Evolutionary conservation across 768 basidiomycete genomes (phyloP).

Genomic region (Phanerodontia chrysosporium): DNA sequence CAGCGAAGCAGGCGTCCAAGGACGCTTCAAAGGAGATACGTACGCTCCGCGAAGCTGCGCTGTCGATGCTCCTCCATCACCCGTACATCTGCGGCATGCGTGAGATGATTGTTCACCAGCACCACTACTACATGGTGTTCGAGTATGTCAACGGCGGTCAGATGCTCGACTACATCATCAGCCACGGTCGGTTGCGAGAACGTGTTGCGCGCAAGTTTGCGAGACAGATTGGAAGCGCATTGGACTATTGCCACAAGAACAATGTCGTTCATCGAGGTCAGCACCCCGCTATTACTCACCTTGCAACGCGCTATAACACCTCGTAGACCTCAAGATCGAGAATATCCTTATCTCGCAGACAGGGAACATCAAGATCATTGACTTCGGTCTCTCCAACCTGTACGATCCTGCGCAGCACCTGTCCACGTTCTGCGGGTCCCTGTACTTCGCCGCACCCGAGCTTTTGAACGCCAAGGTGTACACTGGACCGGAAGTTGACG

Average conservation of each 20-base stretch:
- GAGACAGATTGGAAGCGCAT: slow-evolving; percentile 91
- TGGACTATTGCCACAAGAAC: slow-evolving; percentile 96
- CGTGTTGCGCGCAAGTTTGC: slow-evolving; percentile 97
- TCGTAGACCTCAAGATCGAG: slow-evolving; percentile 91
- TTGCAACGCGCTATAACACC: slow-evolving; percentile 1
- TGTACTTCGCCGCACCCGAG: slow-evolving; percentile 98
- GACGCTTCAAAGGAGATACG: slow-evolving; percentile 96
- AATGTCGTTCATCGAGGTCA: slow-evolving; percentile 93
- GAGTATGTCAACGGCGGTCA: slow-evolving; percentile 99
- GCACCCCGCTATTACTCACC: slow-evolving; percentile 19
- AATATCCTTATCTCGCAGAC: slow-evolving; percentile 98
- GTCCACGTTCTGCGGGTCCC: slow-evolving; percentile 93
- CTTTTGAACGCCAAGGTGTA: slow-evolving; percentile 95
- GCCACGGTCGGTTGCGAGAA: slow-evolving; percentile 92
- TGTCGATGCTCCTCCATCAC: slow-evolving; percentile 94
- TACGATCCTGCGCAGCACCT: slow-evolving; percentile 81
- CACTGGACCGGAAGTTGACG: slow-evolving; percentile 95
- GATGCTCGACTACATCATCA: slow-evolving; percentile 99
- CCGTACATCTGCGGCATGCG: slow-evolving; percentile 99
- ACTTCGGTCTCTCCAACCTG: slow-evolving; percentile 96
- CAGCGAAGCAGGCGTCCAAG: slow-evolving; percentile 76
- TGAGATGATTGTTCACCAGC: slow-evolving; percentile 95
- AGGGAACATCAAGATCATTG: slow-evolving; percentile 99
- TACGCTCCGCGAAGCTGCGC: slow-evolving; percentile 91
- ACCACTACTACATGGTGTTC: slow-evolving; percentile 99